phyloP scores from a whole-genome alignment of 169 alveolate species.

The Nephromyces sp. region DNA sequence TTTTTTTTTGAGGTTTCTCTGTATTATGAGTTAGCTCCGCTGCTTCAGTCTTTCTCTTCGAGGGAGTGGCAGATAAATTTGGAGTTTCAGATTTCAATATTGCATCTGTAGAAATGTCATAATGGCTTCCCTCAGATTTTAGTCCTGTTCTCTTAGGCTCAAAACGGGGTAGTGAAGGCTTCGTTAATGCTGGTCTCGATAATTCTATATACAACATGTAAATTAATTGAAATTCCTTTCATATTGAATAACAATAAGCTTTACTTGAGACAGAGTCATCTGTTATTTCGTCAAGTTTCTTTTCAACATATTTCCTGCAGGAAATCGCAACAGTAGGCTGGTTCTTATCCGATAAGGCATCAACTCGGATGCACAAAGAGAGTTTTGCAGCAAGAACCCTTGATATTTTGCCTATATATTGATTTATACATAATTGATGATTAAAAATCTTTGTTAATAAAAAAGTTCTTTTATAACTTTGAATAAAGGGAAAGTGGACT shows the following conservation, averaged over 20 bases:
- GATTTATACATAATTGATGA: neutral
- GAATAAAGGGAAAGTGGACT: too few species aligned
- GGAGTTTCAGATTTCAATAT: neutral
- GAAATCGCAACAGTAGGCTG: slow-evolving; percentile 37
- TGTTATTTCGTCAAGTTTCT: slow-evolving; percentile 3
- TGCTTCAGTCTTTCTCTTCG: too few species aligned
- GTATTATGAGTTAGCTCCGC: too few species aligned
- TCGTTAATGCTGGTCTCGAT: neutral
- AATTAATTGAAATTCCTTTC: neutral
- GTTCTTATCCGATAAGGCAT: slow-evolving; percentile 77
- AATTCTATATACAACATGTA: neutral
- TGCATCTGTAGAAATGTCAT: neutral
- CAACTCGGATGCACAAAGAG: slow-evolving; percentile 96
- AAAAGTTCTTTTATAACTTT: too few species aligned
- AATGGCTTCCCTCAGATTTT: neutral
- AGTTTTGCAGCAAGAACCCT: slow-evolving; percentile 97
- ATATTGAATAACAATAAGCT: neutral
- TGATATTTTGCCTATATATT: slow-evolving; percentile 67
- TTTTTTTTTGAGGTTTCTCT: too few species aligned
- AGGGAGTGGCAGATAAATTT: too few species aligned
- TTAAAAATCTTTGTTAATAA: neutral
- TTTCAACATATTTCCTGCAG: slow-evolving; percentile 32
- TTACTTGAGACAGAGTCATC: neutral
- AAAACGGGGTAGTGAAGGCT: neutral
- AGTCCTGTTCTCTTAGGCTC: neutral